Percentiles rank a stretch among this genome's conserved stretches.
phyloP scores from a whole-genome alignment of 371 early-diverging fungal species.

The Phascolomyces articulosus region DNA sequence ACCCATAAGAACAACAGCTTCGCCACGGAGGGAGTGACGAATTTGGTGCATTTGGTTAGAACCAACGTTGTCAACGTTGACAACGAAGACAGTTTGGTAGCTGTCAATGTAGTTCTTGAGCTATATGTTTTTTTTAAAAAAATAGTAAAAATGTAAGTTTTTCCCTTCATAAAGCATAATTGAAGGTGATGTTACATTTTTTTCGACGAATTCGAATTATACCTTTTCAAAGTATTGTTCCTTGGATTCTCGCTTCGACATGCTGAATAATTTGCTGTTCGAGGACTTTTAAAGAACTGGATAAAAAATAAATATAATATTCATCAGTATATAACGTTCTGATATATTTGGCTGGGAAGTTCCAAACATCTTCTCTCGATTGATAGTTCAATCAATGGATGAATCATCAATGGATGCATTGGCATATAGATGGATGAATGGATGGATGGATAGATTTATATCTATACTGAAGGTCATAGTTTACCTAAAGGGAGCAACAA shows the following conservation, averaged over 20 bases:
- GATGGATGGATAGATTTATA: conserved; percentile 25
- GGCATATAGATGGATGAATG: conserved; percentile 12
- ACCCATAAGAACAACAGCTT: conserved; percentile 98
- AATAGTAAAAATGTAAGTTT: background rate
- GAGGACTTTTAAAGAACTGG: conserved; percentile 55
- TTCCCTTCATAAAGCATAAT: too few relatives aligned
- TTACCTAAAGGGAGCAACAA: conserved; percentile 13
- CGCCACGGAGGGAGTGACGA: conserved; percentile 92
- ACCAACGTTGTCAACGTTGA: conserved; percentile 99
- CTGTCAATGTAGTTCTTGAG: conserved; percentile 75
- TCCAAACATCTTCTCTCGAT: conserved; percentile 1
- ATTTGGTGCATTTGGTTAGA: conserved; percentile 99
- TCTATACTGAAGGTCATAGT: conserved; percentile 9
- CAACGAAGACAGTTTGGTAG: conserved; percentile 94
- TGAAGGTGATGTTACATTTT: too few relatives aligned
- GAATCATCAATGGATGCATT: background rate
- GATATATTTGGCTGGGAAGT: background rate
- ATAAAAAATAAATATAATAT: conserved; percentile 11
- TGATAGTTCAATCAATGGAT: background rate
- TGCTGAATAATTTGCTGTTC: conserved; percentile 49
- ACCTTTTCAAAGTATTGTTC: conserved; percentile 48
- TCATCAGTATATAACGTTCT: conserved; percentile 6
- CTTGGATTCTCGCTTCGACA: conserved; percentile 62
- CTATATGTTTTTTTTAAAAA: conserved; percentile 16
- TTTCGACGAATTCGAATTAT: background rate